phyloP scores from a whole-genome alignment of 345 rosid genomes.

The Eucalyptus brandiana region DNA sequence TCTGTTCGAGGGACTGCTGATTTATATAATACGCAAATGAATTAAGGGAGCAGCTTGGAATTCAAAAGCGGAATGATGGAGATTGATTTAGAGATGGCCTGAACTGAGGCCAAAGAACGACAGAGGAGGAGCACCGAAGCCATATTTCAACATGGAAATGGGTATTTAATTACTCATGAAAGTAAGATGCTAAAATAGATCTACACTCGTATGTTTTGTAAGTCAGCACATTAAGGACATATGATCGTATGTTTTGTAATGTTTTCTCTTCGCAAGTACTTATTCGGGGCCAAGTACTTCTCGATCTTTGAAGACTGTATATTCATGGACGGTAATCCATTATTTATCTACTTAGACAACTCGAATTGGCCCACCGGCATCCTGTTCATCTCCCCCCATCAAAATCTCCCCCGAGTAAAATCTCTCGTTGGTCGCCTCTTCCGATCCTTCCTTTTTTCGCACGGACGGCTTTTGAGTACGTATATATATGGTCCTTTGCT shows the following conservation, averaged over 20 bases:
- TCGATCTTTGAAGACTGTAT: neutral
- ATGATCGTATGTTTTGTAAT: neutral
- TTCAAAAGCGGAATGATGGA: neutral
- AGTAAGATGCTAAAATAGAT: neutral
- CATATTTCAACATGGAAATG: neutral
- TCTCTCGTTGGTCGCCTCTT: neutral
- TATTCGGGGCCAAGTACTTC: neutral
- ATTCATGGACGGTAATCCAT: too few relatives aligned
- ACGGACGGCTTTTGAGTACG: neutral
- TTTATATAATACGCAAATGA: neutral
- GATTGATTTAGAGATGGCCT: neutral
- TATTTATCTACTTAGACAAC: too few relatives aligned
- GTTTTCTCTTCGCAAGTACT: neutral
- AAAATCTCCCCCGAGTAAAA: neutral
- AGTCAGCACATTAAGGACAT: neutral
- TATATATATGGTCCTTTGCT: neutral
- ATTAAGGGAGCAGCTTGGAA: neutral
- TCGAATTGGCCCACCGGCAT: neutral
- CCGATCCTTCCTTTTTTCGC: too few relatives aligned
- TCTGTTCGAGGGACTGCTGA: neutral
- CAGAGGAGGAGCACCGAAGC: neutral
- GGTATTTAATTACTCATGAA: neutral
- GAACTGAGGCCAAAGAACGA: neutral
- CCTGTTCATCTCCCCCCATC: neutral
- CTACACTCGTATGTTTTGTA: neutral